Conservation (phyloP, 2,329 filamentous ascomycete genomes). For the Emmonsia crescens region DNA sequence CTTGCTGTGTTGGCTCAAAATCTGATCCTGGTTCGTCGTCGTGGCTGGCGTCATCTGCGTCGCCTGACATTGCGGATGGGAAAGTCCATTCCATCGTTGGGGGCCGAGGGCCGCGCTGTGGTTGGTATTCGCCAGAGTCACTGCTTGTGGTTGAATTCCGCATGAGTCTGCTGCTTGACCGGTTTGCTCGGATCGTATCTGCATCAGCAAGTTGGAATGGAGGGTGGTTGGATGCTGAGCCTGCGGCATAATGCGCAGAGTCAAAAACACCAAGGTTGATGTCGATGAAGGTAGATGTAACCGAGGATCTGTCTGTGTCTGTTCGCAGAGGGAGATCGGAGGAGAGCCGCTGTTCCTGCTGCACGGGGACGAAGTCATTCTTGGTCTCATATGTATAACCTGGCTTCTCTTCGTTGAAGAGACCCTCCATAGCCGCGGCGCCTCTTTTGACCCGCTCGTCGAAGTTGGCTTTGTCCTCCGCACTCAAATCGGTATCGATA, state of each 20-base stretch:
- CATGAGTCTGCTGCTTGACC: constrained; percentile 37
- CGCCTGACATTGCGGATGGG: constrained; percentile 23
- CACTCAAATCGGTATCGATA: constrained; percentile 26
- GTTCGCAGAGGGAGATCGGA: constrained; percentile 46
- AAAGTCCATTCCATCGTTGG: constrained; percentile 41
- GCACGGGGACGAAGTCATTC: constrained; percentile 37
- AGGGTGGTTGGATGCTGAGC: constrained; percentile 39
- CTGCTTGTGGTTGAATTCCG: constrained; percentile 24
- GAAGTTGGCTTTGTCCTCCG: constrained; percentile 41
- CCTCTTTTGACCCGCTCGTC: constrained; percentile 49
- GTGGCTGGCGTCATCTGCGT: constrained; percentile 8
- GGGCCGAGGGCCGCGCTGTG: constrained; percentile 28
- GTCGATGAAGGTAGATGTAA: constrained; percentile 40
- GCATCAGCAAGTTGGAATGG: constrained; percentile 42
- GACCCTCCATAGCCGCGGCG: constrained; percentile 44
- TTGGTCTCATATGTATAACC: constrained; percentile 50
- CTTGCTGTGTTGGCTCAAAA: constrained; percentile 6
- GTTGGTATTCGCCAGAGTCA: constrained; percentile 20
- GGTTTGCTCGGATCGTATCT: constrained; percentile 47
- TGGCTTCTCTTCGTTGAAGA: constrained; percentile 46
- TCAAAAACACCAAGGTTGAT: constrained; percentile 48
- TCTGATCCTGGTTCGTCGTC: constrained; percentile 16
- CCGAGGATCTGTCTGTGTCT: constrained; percentile 37
- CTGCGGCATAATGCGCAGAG: constrained; percentile 41
- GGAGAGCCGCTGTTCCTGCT: constrained; percentile 31